Conservation (phyloP, 2,329 filamentous ascomycete species). For the Botryotinia narcissicola region DNA sequence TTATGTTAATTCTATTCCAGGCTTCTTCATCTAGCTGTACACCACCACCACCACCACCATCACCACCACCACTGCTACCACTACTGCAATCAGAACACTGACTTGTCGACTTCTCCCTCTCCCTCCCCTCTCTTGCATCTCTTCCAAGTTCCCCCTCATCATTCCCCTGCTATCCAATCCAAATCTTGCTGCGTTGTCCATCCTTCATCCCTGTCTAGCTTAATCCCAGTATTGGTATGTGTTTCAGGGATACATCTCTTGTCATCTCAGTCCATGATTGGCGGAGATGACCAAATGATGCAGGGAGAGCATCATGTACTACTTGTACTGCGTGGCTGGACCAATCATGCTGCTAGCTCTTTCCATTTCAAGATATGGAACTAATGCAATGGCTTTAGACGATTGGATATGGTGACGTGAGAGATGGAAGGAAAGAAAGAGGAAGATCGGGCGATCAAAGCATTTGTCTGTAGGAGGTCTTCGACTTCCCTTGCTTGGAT, state of each 20-base stretch:
- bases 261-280: not conserved
- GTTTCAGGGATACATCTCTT: not conserved
- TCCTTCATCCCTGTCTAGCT: not conserved
- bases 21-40: not conserved
- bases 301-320: not conserved
- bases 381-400: not conserved
- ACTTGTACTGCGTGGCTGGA: not conserved
- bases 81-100: not conserved
- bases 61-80: not conserved
- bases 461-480: not conserved
- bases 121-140: not conserved
- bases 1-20: not conserved
- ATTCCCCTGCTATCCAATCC: not conserved
- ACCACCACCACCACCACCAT: not conserved
- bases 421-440: not conserved
- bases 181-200: slow-evolving; percentile 6
- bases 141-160: not conserved
- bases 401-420: not conserved
- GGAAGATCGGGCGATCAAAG: slow-evolving; percentile 14
- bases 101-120: not conserved
- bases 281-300: not conserved
- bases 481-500: slow-evolving; percentile 10
- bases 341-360: slow-evolving; percentile 1
- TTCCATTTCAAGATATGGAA: not conserved
- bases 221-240: not conserved